Conservation (phyloP, 2,329 filamentous ascomycete species). For the Scedosporium apiospermum region DNA sequence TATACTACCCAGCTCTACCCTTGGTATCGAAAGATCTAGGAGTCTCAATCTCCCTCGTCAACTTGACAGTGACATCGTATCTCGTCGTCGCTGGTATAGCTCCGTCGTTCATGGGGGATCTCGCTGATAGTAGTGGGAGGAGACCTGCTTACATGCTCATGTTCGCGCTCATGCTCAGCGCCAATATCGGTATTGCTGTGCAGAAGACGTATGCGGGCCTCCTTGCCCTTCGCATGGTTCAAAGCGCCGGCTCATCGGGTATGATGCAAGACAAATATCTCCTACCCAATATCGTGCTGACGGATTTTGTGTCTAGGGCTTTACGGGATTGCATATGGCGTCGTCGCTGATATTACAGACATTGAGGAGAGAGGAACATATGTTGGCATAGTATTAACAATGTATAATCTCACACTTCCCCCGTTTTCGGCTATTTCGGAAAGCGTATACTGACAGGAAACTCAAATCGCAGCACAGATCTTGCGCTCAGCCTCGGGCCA, state of each 20-base stretch:
- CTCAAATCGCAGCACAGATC: conserved; percentile 1
- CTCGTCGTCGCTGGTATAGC: conserved; percentile 50
- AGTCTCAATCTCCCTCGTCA: conserved; percentile 31
- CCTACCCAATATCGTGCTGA: no score
- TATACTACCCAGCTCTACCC: conserved; percentile 38
- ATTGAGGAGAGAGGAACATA: conserved; percentile 57
- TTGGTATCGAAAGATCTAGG: conserved; percentile 27
- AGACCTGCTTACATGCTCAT: conserved; percentile 44
- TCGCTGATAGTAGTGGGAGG: conserved; percentile 44
- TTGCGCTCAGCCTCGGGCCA: conserved; percentile 30
- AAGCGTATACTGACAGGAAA: conserved; percentile 21
- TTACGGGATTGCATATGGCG: conserved; percentile 53
- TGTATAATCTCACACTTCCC: no score
- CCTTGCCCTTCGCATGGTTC: conserved; percentile 44
- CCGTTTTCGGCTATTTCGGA: conserved; percentile 30
- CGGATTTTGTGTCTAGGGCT: conserved; percentile 29
- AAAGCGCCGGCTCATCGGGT: conserved; percentile 44
- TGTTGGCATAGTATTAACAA: conserved; percentile 42
- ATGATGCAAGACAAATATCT: not conserved
- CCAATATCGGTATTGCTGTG: conserved; percentile 33
- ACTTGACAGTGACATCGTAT: conserved; percentile 48
- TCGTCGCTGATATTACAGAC: conserved; percentile 58
- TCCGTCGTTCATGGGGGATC: conserved; percentile 52
- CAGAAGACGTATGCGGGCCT: conserved; percentile 41
- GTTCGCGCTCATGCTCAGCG: conserved; percentile 39